Percentiles rank a stretch among this genome's conserved stretches.
phyloP scores from a whole-genome alignment of 768 basidiomycete genomes.

The Lactifluus volemus region DNA sequence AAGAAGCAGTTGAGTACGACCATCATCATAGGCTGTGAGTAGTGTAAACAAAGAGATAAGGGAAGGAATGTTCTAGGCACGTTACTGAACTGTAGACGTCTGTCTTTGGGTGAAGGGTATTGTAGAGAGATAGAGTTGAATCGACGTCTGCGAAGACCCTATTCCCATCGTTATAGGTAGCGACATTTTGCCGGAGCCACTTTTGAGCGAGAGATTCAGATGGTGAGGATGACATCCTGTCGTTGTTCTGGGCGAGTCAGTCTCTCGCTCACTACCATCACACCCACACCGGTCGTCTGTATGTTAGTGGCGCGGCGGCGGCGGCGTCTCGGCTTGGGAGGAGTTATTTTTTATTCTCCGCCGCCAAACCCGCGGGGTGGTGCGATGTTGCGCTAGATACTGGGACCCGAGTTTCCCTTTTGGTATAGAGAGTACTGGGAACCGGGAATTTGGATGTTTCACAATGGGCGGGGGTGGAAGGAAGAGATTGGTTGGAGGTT shows the following conservation, averaged over 20 bases:
- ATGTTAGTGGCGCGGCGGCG: not conserved
- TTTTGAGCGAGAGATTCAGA: constrained; percentile 31
- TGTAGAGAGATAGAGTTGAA: constrained; percentile 42
- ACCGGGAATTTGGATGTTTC: not conserved
- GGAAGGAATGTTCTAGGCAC: constrained; percentile 5
- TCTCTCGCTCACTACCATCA: too few species aligned
- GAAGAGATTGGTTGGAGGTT: not conserved
- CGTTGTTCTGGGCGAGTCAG: not conserved
- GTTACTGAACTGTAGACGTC: constrained; percentile 61
- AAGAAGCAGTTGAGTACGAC: constrained; percentile 84
- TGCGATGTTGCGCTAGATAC: not conserved
- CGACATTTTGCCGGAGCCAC: constrained; percentile 63
- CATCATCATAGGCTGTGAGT: constrained; percentile 80
- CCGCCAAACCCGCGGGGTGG: not conserved
- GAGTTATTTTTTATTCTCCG: not conserved
- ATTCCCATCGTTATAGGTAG: constrained; percentile 45
- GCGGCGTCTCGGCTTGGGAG: constrained; percentile 3
- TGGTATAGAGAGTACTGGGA: not conserved
- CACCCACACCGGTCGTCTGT: too few species aligned
- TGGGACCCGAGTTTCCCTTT: constrained; percentile 15
- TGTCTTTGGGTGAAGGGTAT: constrained; percentile 64
- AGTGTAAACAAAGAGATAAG: constrained; percentile 6
- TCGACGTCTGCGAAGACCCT: constrained; percentile 59
- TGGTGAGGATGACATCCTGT: not conserved
- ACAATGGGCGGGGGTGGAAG: not conserved